Conservation (phyloP, 306 rosid species). For the Cicer judaicum region DNA sequence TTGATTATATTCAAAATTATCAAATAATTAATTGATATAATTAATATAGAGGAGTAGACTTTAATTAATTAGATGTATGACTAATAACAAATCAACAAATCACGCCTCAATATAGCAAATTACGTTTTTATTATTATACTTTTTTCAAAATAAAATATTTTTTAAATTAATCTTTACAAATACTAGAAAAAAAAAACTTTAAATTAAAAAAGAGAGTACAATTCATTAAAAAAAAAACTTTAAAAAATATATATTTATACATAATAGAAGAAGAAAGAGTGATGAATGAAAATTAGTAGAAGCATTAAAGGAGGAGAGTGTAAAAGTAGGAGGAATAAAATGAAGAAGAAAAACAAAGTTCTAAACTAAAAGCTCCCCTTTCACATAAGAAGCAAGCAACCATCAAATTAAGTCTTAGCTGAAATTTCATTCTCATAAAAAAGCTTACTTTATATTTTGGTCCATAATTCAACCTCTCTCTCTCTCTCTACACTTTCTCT, state of each 20-base stretch:
- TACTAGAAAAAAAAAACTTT: too few species aligned
- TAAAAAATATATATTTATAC: too few species aligned
- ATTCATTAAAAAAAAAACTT: too few species aligned
- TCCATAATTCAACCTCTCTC: constrained; percentile 21
- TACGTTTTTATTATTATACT: too few species aligned
- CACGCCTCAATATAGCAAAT: constrained; percentile 36
- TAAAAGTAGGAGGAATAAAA: constrained; percentile 42
- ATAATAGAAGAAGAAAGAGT: background rate
- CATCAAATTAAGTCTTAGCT: constrained; percentile 50
- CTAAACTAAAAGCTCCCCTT: constrained; percentile 54
- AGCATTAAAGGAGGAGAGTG: constrained; percentile 41
- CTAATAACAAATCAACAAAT: constrained; percentile 38
- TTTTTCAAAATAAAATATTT: too few species aligned
- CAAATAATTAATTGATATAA: constrained; percentile 19
- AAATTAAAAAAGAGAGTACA: too few species aligned
- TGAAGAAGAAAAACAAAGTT: constrained; percentile 49
- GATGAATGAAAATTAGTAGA: constrained; percentile 30
- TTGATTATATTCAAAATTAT: constrained; percentile 37
- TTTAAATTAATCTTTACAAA: too few species aligned
- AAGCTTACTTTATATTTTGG: constrained; percentile 35
- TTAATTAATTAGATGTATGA: constrained; percentile 29
- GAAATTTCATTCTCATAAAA: constrained; percentile 50
- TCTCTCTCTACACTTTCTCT: background rate
- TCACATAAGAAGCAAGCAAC: constrained; percentile 55
- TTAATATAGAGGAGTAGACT: constrained; percentile 3